A percentile compares a stretch with the other conserved stretches of the same genome.
Conservation (phyloP, 257 asterid genomes). For the Linaria vulgaris region DNA sequence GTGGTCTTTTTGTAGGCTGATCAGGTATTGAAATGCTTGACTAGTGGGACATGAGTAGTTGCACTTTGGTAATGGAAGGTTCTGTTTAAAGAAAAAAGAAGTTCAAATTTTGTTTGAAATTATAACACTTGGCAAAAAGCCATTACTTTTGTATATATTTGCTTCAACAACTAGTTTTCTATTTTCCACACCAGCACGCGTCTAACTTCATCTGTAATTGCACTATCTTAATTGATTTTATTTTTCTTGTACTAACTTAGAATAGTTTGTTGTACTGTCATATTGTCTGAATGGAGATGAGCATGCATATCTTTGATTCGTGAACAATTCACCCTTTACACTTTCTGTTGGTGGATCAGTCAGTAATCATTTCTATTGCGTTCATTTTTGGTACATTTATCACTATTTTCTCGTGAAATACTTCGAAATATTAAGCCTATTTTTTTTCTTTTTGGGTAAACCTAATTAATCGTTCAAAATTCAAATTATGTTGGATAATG, state of each 20-base stretch:
- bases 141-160: constrained; percentile 18
- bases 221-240: neutral
- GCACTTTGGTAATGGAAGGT: constrained; percentile 68
- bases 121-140: constrained; percentile 35
- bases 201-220: constrained; percentile 52
- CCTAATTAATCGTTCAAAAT: too few relatives aligned
- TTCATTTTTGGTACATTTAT: neutral
- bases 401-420: too few relatives aligned
- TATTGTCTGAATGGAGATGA: too few relatives aligned
- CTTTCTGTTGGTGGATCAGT: neutral
- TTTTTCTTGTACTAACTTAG: neutral
- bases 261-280: neutral
- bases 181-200: constrained; percentile 33
- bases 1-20: constrained; percentile 23
- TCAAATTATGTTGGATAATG: too few relatives aligned
- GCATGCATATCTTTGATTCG: neutral
- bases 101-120: neutral
- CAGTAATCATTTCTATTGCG: neutral
- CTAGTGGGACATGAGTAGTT: constrained; percentile 57
- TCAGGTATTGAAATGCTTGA: constrained; percentile 1
- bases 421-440: too few relatives aligned
- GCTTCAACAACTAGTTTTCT: constrained; percentile 38
- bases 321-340: neutral
- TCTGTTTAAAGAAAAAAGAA: neutral
- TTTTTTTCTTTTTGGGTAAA: too few relatives aligned